Evolutionary conservation across 495 filamentous ascomycete genomes (phyloP), one percentile per base, ranked within the genome.

Genomic region (Talaromyces borbonicus): DNA sequence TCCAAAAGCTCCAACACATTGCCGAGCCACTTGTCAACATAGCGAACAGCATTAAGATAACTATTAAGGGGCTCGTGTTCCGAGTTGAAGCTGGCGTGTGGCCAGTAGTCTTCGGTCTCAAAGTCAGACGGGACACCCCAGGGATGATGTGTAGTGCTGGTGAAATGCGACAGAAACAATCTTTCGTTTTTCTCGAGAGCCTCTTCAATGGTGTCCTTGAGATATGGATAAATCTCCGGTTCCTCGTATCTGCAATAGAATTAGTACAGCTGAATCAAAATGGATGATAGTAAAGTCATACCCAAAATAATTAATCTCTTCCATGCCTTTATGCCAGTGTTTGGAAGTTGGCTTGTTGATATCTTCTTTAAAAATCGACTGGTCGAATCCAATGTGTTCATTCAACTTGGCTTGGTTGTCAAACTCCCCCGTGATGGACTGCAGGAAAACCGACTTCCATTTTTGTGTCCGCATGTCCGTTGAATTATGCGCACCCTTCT

Each of bases 41-140:
- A 72, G 35, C 60, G 62, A 29, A 70, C 53, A 5, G 64, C 52
- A 40, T 72, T 72, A 2, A 72, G 54, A 42, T 70, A 72, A 11
- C 45, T 50, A 46, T 69, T 69, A 40, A 62, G 31, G 39, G 57
- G 52, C 18, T 59, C 47, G 27, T 62, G 52, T 26, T 50, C 44
- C 16, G 46, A 52, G 30, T 48, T 11, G 19, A 55, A 15, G 22
- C 41, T 25, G 19, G 53, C 54, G 9, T 49, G 47, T 7, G 48
- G 26, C 40, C 53, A 60, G 48, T 66, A 66, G 6, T 56, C 24
- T 37, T 59, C 52, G 19, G 50, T 45, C 5, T 52, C 37, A n/a
- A 56, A 60, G 2, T 54, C 55, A 5, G 50, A 35, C 4, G 65
- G 65, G n/a, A 56, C 58, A 5, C 43, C 50, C 59, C 60, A 68